These are phyloP conservation scores for Diaporthe aspalathi DNA, from an alignment of 2,329 filamentous ascomycete species.

Conservation along the genomic window DNA sequence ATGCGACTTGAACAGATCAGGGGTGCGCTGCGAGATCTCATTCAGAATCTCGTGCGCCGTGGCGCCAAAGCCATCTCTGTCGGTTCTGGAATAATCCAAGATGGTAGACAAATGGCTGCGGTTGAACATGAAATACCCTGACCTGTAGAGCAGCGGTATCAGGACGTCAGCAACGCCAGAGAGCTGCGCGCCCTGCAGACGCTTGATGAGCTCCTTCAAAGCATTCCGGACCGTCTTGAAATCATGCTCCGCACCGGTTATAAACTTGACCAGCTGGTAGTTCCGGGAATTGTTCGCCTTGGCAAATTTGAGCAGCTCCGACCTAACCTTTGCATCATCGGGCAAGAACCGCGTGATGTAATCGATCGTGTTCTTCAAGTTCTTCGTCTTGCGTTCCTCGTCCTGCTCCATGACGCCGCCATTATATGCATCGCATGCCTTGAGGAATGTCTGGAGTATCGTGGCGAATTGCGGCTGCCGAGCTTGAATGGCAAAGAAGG, in stretches of 20 bases:
- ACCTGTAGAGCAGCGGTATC: slow-evolving; percentile 83
- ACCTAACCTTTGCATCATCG: slow-evolving; percentile 76
- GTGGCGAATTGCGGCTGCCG: slow-evolving; percentile 81
- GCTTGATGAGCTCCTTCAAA: slow-evolving; percentile 88
- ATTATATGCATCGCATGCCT: slow-evolving; percentile 89
- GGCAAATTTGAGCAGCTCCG: slow-evolving; percentile 89
- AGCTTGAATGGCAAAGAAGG: slow-evolving; percentile 87
- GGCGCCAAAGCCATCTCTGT: slow-evolving; percentile 80
- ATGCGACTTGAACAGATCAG: slow-evolving; percentile 91
- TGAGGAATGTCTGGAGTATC: slow-evolving; percentile 80
- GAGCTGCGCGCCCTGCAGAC: slow-evolving; percentile 75
- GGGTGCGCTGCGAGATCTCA: slow-evolving; percentile 90
- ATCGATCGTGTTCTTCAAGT: slow-evolving; percentile 78
- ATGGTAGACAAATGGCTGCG: slow-evolving; percentile 92
- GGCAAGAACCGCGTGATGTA: slow-evolving; percentile 81
- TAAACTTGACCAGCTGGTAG: slow-evolving; percentile 89
- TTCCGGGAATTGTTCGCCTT: slow-evolving; percentile 90
- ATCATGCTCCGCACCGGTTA: slow-evolving; percentile 86
- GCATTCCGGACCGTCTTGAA: slow-evolving; percentile 92
- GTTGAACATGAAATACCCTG: slow-evolving; percentile 89
- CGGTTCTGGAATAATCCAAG: slow-evolving; percentile 85
- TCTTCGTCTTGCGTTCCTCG: slow-evolving; percentile 74
- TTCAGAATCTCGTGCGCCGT: slow-evolving; percentile 90
- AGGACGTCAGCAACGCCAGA: slow-evolving; percentile 81
- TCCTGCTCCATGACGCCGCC: slow-evolving; percentile 84